Base-by-base conservation (phyloP, 495 filamentous ascomycete genomes). In the Staphylotrichum tortipilum region DNA sequence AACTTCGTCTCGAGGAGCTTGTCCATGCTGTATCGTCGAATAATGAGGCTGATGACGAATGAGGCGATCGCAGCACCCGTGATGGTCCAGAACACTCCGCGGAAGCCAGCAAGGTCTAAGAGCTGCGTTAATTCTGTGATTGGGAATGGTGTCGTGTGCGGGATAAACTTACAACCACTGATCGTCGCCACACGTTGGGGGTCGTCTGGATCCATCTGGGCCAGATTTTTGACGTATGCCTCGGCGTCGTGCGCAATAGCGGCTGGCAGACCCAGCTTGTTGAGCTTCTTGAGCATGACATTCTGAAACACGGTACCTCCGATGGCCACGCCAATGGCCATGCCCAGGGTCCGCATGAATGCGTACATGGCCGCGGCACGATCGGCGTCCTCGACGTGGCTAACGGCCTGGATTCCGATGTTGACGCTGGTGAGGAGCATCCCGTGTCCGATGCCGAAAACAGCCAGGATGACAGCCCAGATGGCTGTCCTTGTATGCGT, bases 271-370 rank as follows among this genome's bases (percentile, higher is more conserved):
- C 74, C 64, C 57, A 70, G 28, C 38, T 58, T 34, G 46, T 64
- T 36, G 8, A 79, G 64, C 56, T 76, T 71, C 37, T 58, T 53
- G 44, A 63, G 66, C 64, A 78, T 75, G 47, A 71, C 60, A 50
- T 80, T 83, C 54, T 84, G 74, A 54, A 85, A 78, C 6, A 80
- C 67, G n/a, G 75, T 70, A 4, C 78, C 78, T 2, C 82, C 79
- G 21, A 84, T 67, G 12, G 80, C 81, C 11, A 86, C 71, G 6
- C 82, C 82, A 19, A 83, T 53, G 12, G 78, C 76, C 74, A 83
- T 81, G 12, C 81, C 83, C 60, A 81, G 70, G 0, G 74, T 72
- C 2, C 81, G 72, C 47, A 78, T 67, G 48, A 84, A 82, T 18
- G 74, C 72, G 47, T 82, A 80, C 61, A 82, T 75, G 51, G 73